These are phyloP conservation scores for Ceratocystis variospora DNA, from an alignment of 2,329 filamentous ascomycete species.

Conservation along the genomic window DNA sequence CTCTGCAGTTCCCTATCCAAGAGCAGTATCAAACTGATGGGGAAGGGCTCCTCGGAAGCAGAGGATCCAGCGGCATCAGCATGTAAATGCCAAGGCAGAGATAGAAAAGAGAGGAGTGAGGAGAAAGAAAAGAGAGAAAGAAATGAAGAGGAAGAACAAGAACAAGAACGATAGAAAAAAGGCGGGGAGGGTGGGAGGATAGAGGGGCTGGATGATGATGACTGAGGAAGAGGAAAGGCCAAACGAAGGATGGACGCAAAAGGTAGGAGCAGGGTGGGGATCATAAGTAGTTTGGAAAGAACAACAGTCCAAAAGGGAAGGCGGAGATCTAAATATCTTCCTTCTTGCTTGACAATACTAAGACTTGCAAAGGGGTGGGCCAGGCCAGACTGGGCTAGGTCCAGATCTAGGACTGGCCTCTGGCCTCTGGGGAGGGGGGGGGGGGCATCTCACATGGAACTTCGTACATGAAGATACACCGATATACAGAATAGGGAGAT, in stretches of 20 bases:
- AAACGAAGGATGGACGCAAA: neutral
- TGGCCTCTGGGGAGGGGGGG: neutral
- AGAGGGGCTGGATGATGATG: neutral
- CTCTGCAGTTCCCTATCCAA: neutral
- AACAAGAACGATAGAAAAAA: neutral
- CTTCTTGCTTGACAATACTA: neutral
- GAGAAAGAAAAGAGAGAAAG: neutral
- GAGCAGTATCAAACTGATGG: neutral
- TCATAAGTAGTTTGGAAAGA: neutral
- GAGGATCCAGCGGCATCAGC: neutral
- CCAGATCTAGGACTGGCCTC: neutral
- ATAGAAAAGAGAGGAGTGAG: neutral
- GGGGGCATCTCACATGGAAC: neutral
- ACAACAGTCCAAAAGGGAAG: neutral
- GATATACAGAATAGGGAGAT: neutral
- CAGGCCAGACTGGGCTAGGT: neutral
- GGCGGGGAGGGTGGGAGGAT: neutral
- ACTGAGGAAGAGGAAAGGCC: neutral
- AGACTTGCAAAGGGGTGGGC: too few species aligned
- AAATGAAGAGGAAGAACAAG: neutral
- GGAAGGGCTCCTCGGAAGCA: neutral
- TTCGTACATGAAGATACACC: neutral
- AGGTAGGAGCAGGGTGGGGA: neutral
- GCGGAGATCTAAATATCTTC: neutral
- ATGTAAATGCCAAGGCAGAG: neutral